A percentile compares a stretch with the other conserved stretches of the same genome.
These are phyloP conservation scores for Saccharomycopsis babjevae DNA, from an alignment of 805 yeast species.

Conservation along the genomic window DNA sequence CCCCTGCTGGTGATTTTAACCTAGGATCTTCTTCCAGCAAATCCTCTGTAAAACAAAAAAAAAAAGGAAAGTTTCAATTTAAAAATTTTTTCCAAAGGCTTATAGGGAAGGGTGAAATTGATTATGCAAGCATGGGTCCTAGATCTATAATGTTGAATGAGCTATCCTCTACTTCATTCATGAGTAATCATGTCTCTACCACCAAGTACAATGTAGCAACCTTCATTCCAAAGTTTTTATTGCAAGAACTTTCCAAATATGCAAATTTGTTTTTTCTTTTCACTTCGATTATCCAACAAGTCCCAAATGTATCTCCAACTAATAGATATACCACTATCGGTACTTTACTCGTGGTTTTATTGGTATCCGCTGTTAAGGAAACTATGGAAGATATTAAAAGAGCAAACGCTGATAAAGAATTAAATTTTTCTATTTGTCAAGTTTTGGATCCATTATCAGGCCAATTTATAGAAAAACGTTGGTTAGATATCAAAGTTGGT, in stretches of 20 bases:
- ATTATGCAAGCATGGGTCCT: conserved; percentile 52
- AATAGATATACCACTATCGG: conserved; percentile 93
- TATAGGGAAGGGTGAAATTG: conserved; percentile 27
- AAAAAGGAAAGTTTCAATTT: conserved; percentile 29
- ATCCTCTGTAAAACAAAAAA: conserved; percentile 23
- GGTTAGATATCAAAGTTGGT: conserved; percentile 88
- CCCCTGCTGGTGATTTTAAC: background rate
- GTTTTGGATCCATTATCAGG: conserved; percentile 52
- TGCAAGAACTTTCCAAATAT: conserved; percentile 94
- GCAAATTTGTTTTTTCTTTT: conserved; percentile 90
- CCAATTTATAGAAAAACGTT: conserved; percentile 53
- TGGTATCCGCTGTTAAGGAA: conserved; percentile 90
- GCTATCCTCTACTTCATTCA: conserved; percentile 37
- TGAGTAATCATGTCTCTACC: conserved; percentile 83
- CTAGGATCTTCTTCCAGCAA: background rate
- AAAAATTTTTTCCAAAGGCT: conserved; percentile 27
- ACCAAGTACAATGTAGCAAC: conserved; percentile 93
- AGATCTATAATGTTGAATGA: conserved; percentile 16
- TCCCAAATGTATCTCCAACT: conserved; percentile 93
- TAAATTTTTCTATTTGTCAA: conserved; percentile 66
- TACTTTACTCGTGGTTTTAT: conserved; percentile 71
- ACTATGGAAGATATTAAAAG: conserved; percentile 85
- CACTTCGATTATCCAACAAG: conserved; percentile 92
- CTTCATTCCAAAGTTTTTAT: conserved; percentile 85
- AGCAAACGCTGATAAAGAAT: conserved; percentile 76